Conservation (phyloP, 2,329 filamentous ascomycete genomes). For the Penicillium sp. region DNA sequence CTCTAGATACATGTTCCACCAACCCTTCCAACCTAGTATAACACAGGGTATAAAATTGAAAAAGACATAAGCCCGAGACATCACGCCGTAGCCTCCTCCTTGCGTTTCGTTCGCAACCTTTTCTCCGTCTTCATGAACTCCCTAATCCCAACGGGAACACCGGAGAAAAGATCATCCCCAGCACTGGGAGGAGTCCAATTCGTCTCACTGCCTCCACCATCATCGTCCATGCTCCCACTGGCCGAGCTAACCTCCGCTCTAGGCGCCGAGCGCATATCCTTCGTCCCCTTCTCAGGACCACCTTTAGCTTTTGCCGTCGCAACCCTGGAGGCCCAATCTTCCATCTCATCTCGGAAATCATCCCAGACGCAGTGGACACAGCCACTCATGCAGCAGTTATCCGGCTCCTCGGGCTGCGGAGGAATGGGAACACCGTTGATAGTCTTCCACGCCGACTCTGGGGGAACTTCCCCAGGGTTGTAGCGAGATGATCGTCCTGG, state of each 20-base stretch:
- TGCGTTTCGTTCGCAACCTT: constrained; percentile 72
- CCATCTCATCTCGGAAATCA: constrained; percentile 81
- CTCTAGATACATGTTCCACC: constrained; percentile 1
- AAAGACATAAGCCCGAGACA: neutral
- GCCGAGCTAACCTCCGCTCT: constrained; percentile 47
- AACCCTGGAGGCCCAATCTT: constrained; percentile 72
- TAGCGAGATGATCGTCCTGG: constrained; percentile 62
- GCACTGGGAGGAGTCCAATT: constrained; percentile 56
- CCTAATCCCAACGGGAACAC: constrained; percentile 84
- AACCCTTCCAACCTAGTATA: constrained; percentile 1
- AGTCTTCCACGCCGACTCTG: constrained; percentile 53
- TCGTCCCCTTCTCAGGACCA: constrained; percentile 24
- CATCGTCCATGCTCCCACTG: constrained; percentile 68
- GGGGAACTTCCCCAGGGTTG: constrained; percentile 53
- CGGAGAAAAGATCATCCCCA: constrained; percentile 65
- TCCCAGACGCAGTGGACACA: constrained; percentile 99
- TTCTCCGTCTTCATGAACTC: constrained; percentile 99
- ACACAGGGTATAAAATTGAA: constrained; percentile 14
- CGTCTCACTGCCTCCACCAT: constrained; percentile 69
- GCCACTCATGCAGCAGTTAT: constrained; percentile 99
- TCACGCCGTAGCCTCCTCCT: constrained; percentile 42
- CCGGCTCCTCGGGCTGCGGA: constrained; percentile 79
- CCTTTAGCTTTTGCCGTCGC: constrained; percentile 55
- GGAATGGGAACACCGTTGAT: constrained; percentile 80
- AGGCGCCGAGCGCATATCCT: constrained; percentile 32